These are phyloP conservation scores for Beauveria brongniartii DNA, from an alignment of 2,329 filamentous ascomycete species.

Conservation along the genomic window DNA sequence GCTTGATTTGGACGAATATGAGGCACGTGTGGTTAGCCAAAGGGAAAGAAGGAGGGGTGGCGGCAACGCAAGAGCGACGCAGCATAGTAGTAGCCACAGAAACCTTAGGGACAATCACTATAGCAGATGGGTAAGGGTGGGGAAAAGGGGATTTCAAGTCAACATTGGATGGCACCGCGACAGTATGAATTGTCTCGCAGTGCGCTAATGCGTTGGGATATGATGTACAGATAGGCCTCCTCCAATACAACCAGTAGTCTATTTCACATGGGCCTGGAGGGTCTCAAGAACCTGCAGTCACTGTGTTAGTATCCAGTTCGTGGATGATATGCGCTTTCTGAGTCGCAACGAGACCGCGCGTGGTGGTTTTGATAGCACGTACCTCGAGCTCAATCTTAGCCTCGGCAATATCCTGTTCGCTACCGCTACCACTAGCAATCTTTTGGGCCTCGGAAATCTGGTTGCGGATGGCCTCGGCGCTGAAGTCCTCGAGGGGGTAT, in stretches of 20 bases:
- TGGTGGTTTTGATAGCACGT: conserved; percentile 19
- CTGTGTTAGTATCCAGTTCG: conserved; percentile 26
- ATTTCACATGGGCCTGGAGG: conserved; percentile 74
- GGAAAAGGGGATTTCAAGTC: conserved; percentile 10
- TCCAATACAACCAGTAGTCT: conserved; percentile 47
- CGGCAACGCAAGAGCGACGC: not conserved
- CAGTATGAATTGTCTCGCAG: conserved; percentile 29
- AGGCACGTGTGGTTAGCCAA: not conserved
- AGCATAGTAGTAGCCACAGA: not conserved
- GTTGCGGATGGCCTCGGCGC: conserved; percentile 75
- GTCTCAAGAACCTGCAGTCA: conserved; percentile 65
- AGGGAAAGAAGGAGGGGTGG: not conserved
- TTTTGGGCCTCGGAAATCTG: conserved; percentile 96
- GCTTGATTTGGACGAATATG: not conserved
- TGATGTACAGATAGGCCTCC: conserved; percentile 36
- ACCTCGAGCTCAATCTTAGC: conserved; percentile 99
- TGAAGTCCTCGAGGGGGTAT: conserved; percentile 92
- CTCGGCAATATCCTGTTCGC: conserved; percentile 96
- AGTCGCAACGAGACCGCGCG: not conserved
- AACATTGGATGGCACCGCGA: conserved; percentile 19
- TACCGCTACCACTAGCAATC: conserved; percentile 81
- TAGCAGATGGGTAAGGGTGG: not conserved
- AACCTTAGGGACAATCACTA: not conserved
- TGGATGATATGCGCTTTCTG: not conserved
- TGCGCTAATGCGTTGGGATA: conserved; percentile 28